A percentile compares a stretch with the other conserved stretches of the same genome.
phyloP scores from a whole-genome alignment of 306 rosid species.

The Lathyrus oleraceus region DNA sequence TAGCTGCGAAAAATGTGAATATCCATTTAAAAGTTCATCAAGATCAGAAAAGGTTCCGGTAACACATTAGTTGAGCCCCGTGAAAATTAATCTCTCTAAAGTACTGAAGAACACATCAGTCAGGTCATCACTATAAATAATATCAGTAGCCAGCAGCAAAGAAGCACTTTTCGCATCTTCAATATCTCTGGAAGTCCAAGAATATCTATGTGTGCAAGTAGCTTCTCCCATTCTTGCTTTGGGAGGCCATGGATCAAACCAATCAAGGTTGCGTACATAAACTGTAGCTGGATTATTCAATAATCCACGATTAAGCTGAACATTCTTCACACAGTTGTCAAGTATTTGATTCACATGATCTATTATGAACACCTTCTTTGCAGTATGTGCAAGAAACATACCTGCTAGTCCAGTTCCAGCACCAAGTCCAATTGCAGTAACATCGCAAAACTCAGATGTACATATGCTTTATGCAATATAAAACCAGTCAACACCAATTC shows the following conservation, averaged over 20 bases:
- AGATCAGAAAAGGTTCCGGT: slow-evolving; percentile 71
- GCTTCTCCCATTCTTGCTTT: slow-evolving; percentile 45
- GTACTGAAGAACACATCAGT: slow-evolving; percentile 77
- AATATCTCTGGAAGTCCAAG: slow-evolving; percentile 69
- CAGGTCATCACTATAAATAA: slow-evolving; percentile 80
- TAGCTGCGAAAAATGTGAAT: slow-evolving; percentile 69
- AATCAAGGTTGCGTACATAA: slow-evolving; percentile 75
- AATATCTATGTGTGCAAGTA: slow-evolving; percentile 47
- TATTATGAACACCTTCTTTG: slow-evolving; percentile 65
- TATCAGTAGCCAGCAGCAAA: slow-evolving; percentile 85
- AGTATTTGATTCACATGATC: slow-evolving; percentile 80
- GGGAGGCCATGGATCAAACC: slow-evolving; percentile 88
- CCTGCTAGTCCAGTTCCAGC: slow-evolving; percentile 96
- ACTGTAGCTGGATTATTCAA: slow-evolving; percentile 51
- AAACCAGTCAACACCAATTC: slow-evolving; percentile 78
- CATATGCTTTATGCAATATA: slow-evolving; percentile 60
- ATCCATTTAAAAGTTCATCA: slow-evolving; percentile 81
- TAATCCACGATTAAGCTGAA: slow-evolving; percentile 61
- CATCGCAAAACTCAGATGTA: slow-evolving; percentile 66
- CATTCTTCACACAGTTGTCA: slow-evolving; percentile 73
- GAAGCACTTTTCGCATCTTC: slow-evolving; percentile 74
- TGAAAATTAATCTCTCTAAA: slow-evolving; percentile 67
- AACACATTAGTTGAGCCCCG: slow-evolving; percentile 74
- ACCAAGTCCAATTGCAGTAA: slow-evolving; percentile 72
- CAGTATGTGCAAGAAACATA: slow-evolving; percentile 66